phyloP scores from a whole-genome alignment of 208 protist genomes.

The Leishmania martiniquensis region DNA sequence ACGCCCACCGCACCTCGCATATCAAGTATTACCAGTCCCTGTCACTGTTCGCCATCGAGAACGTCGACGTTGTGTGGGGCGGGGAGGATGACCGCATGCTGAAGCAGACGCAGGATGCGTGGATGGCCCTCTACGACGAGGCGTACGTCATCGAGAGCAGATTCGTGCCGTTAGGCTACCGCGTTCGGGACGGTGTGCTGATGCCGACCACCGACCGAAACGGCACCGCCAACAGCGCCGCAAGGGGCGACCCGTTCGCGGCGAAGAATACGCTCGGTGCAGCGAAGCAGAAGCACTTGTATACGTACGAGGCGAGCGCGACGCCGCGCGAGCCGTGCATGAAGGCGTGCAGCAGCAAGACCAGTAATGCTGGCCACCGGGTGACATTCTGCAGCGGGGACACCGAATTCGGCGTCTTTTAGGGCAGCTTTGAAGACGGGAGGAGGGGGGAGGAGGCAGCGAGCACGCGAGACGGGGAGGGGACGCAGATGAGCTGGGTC shows the following conservation, averaged over 20 bases:
- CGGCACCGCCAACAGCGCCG: neutral
- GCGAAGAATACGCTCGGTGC: neutral
- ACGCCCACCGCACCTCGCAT: slow-evolving; percentile 79
- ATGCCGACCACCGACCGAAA: slow-evolving; percentile 18
- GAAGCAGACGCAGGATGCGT: slow-evolving; percentile 59
- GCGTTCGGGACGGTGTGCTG: slow-evolving; percentile 17
- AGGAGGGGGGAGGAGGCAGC: neutral
- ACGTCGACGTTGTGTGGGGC: slow-evolving; percentile 69
- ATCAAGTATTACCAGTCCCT: slow-evolving; percentile 84
- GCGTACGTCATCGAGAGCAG: slow-evolving; percentile 53
- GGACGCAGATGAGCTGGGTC: neutral
- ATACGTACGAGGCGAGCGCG: slow-evolving; percentile 16
- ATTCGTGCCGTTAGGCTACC: slow-evolving; percentile 25
- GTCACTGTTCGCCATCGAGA: slow-evolving; percentile 73
- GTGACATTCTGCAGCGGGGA: slow-evolving; percentile 56
- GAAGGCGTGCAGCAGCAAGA: neutral
- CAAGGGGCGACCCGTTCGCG: neutral
- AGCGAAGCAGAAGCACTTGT: slow-evolving; percentile 10
- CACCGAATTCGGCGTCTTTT: slow-evolving; percentile 64
- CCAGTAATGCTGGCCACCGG: slow-evolving; percentile 6
- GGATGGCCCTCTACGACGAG: slow-evolving; percentile 75
- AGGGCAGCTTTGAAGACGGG: neutral
- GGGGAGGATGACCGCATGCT: slow-evolving; percentile 30
- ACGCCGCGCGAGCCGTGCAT: slow-evolving; percentile 10
- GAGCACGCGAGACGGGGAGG: neutral